phyloP scores from a whole-genome alignment of 2,329 filamentous ascomycete genomes.

The Elsinoe australis region DNA sequence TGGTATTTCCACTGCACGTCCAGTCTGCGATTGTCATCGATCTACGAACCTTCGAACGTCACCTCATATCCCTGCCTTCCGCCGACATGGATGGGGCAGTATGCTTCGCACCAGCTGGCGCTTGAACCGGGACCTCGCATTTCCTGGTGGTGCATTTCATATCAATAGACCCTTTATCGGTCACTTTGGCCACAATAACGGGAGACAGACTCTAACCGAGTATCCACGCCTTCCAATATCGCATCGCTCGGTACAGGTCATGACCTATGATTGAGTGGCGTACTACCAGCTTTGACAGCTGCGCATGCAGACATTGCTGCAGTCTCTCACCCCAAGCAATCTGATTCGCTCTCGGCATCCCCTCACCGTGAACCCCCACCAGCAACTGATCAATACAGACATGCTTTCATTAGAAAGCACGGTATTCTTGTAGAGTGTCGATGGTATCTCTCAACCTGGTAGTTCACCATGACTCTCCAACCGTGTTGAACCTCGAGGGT shows the following conservation, averaged over 20 bases:
- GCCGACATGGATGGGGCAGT: slow-evolving; percentile 2
- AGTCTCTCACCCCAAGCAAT: slow-evolving; percentile 4
- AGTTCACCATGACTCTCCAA: neutral
- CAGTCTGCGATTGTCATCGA: too few species aligned
- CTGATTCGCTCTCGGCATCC: slow-evolving; percentile 6
- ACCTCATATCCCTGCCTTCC: neutral
- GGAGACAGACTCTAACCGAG: neutral
- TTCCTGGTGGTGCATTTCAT: neutral
- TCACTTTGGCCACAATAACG: neutral
- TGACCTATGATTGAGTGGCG: slow-evolving; percentile 3
- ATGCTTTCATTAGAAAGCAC: neutral
- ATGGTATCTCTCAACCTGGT: slow-evolving; percentile 5
- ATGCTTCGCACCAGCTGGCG: neutral
- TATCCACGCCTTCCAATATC: neutral
- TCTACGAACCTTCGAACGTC: neutral
- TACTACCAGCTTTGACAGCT: too few species aligned
- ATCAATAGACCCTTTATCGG: neutral
- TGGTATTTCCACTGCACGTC: too few species aligned
- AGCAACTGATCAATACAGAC: neutral
- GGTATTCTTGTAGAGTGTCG: neutral
- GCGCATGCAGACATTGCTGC: too few species aligned
- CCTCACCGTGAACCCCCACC: slow-evolving; percentile 1
- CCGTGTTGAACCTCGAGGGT: slow-evolving; percentile 3
- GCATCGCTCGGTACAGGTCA: neutral
- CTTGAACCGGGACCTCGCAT: neutral